Evolutionary conservation across 169 alveolate genomes (phyloP).

Genomic region (Plasmodium gaboni): DNA sequence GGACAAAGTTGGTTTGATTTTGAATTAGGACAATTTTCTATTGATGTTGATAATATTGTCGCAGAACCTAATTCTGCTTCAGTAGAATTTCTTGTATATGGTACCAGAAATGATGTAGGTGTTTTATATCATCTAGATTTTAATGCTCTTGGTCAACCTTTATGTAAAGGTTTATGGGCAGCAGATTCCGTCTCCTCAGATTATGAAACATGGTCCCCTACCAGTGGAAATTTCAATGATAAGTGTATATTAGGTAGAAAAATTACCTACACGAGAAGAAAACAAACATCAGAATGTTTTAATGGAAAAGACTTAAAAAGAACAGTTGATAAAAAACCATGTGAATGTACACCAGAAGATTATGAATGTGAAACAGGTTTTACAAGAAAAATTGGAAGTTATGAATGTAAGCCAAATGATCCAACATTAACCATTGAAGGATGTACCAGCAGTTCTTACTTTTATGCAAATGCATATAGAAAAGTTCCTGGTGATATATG

Average conservation of each 20-base stretch:
- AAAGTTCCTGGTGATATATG: conserved; percentile 98
- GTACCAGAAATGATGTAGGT: conserved; percentile 93
- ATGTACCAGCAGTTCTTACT: conserved; percentile 84
- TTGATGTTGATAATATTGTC: conserved; percentile 94
- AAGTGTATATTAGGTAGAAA: conserved; percentile 94
- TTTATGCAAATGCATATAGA: conserved; percentile 93
- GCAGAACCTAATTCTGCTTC: conserved; percentile 97
- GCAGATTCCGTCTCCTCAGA: conserved; percentile 96
- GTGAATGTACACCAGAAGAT: conserved; percentile 97
- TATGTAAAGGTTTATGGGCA: conserved; percentile 95
- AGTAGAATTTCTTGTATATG: conserved; percentile 96
- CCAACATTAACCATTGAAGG: conserved; percentile 82
- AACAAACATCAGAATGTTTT: conserved; percentile 96
- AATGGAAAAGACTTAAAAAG: conserved; percentile 97
- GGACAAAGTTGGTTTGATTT: conserved; percentile 98
- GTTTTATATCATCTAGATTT: conserved; percentile 95
- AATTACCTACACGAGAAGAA: conserved; percentile 95
- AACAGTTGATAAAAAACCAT: conserved; percentile 89
- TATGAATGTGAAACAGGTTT: conserved; percentile 98
- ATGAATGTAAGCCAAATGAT: conserved; percentile 87
- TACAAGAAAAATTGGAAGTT: conserved; percentile 89
- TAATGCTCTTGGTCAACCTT: conserved; percentile 94
- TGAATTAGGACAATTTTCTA: conserved; percentile 89
- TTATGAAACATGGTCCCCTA: conserved; percentile 96
- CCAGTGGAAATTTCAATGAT: conserved; percentile 84